phyloP scores from a whole-genome alignment of 441 rosid genomes.

The Capsella rubella region DNA sequence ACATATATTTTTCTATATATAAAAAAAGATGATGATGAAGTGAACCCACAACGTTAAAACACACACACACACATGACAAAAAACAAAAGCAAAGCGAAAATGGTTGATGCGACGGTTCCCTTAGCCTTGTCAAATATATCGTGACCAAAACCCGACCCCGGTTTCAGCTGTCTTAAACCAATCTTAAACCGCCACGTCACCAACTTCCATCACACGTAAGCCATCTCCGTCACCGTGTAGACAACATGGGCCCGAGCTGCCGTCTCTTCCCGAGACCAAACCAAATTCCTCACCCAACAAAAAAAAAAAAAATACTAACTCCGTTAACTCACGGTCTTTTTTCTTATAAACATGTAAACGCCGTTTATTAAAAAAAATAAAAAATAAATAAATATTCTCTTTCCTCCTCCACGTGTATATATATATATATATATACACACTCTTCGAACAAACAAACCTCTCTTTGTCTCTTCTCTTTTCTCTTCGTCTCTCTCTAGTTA shows the following conservation, averaged over 20 bases:
- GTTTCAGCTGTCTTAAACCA: slow-evolving; percentile 40
- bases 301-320: background rate
- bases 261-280: slow-evolving; percentile 39
- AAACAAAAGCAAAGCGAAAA: slow-evolving; percentile 31
- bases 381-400: background rate
- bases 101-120: slow-evolving; percentile 47
- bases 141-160: slow-evolving; percentile 48
- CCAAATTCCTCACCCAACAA: slow-evolving; percentile 19
- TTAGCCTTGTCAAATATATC: slow-evolving; percentile 44
- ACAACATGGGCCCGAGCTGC: slow-evolving; percentile 54
- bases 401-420: slow-evolving; percentile 33
- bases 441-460: background rate
- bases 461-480: slow-evolving; percentile 46
- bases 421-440: slow-evolving; percentile 29
- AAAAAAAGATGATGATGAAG: slow-evolving; percentile 14
- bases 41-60: slow-evolving; percentile 18
- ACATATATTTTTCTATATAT: background rate
- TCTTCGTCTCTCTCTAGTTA: slow-evolving; percentile 1
- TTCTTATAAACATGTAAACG: slow-evolving; percentile 16
- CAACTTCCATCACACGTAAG: slow-evolving; percentile 55
- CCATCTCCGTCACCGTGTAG: slow-evolving; percentile 51
- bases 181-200: slow-evolving; percentile 36
- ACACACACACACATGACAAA: no score
- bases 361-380: no score
- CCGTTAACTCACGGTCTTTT: slow-evolving; percentile 50